Conservation (phyloP, 2,329 filamentous ascomycete genomes). For the Hypoxylon sp. region DNA sequence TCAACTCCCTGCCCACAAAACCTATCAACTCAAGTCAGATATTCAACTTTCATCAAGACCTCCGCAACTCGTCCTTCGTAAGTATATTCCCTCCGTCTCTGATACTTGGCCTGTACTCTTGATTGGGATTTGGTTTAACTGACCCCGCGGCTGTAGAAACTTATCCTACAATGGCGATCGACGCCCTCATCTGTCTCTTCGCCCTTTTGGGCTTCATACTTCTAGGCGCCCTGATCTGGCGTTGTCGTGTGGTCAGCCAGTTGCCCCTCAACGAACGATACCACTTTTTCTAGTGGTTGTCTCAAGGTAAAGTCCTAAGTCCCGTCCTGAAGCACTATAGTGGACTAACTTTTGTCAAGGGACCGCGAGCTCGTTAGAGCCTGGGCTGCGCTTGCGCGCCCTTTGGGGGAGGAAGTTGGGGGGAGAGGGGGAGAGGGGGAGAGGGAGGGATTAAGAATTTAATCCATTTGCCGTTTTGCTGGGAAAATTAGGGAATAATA, state of each 20-base stretch:
- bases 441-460: neutral
- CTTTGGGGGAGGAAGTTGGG: neutral
- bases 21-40: neutral
- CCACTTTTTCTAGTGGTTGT: neutral
- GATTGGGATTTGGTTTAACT: neutral
- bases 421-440: too few species aligned
- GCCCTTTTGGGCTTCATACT: neutral
- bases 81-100: neutral
- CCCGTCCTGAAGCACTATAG: neutral
- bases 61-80: neutral
- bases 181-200: too few species aligned
- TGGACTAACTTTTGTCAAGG: neutral
- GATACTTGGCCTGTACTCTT: too few species aligned
- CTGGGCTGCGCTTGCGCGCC: too few species aligned
- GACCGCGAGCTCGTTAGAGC: too few species aligned
- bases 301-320: neutral
- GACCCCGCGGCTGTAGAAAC: neutral
- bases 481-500: neutral
- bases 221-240: neutral
- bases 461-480: neutral
- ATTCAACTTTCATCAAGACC: neutral
- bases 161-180: too few species aligned
- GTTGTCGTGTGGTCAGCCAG: too few species aligned
- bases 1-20: neutral
- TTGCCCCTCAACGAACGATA: neutral